phyloP scores from a whole-genome alignment of 768 basidiomycete genomes.

The Leccinum ochraceum region DNA sequence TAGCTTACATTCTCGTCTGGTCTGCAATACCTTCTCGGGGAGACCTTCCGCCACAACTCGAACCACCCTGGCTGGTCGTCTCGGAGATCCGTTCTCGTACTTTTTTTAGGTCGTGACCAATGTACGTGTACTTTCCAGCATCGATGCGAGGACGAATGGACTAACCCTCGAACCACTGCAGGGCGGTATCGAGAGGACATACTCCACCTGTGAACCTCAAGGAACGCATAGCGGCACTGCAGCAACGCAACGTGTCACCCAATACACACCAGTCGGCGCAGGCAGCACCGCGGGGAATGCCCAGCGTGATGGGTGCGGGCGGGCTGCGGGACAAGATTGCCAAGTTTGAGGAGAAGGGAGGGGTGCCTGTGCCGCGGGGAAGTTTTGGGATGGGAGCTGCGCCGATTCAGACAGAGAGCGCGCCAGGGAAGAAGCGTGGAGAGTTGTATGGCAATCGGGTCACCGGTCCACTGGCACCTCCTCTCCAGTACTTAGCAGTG shows the following conservation, averaged over 20 bases:
- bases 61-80: slow-evolving; percentile 27
- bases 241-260: slow-evolving; percentile 49
- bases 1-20: slow-evolving; percentile 10
- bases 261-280: slow-evolving; percentile 35
- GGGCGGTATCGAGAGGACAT: slow-evolving; percentile 29
- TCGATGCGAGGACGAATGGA: background rate
- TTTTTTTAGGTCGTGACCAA: slow-evolving; percentile 13
- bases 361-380: slow-evolving; percentile 71
- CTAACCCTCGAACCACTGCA: slow-evolving; percentile 23
- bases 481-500: slow-evolving; percentile 12
- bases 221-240: slow-evolving; percentile 81
- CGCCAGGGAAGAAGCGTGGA: slow-evolving; percentile 50
- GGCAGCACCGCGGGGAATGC: slow-evolving; percentile 31
- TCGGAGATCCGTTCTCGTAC: slow-evolving; percentile 10
- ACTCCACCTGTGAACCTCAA: slow-evolving; percentile 56
- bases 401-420: slow-evolving; percentile 52
- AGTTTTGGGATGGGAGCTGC: slow-evolving; percentile 69
- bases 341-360: slow-evolving; percentile 78
- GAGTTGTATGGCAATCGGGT: slow-evolving; percentile 80
- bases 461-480: slow-evolving; percentile 32
- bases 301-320: slow-evolving; percentile 26
- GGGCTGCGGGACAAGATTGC: slow-evolving; percentile 71
- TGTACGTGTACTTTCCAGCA: slow-evolving; percentile 21
- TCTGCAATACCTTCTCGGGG: slow-evolving; percentile 4
- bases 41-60: slow-evolving; percentile 9